These are phyloP conservation scores for Macrolepiota fuliginosa DNA, from an alignment of 768 basidiomycete genomes.

Conservation along the genomic window DNA sequence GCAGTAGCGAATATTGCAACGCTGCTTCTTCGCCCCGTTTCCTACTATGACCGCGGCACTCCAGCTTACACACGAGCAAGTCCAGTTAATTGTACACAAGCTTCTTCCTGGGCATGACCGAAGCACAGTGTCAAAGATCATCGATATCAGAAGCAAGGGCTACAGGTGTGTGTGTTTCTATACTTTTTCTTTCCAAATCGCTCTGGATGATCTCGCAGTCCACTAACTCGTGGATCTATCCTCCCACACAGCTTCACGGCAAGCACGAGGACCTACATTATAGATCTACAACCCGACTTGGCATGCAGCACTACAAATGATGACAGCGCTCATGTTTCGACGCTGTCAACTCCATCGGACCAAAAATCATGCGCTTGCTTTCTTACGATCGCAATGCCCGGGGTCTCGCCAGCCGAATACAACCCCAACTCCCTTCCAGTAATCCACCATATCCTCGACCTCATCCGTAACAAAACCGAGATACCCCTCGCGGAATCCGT, in stretches of 20 bases:
- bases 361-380: slow-evolving; percentile 24
- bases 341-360: not conserved
- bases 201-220: not conserved
- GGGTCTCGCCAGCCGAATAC: slow-evolving; percentile 17
- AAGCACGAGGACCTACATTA: slow-evolving; percentile 20
- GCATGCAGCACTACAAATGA: not conserved
- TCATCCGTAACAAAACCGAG: slow-evolving; percentile 40
- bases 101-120: slow-evolving; percentile 9
- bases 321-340: not conserved
- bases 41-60: not conserved
- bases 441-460: slow-evolving; percentile 36
- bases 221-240: not conserved
- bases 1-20: too few species aligned
- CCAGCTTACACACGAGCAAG: slow-evolving; percentile 13
- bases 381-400: slow-evolving; percentile 23
- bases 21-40: not conserved
- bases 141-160: slow-evolving; percentile 21
- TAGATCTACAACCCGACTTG: slow-evolving; percentile 18
- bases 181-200: not conserved
- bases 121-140: slow-evolving; percentile 14
- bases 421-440: slow-evolving; percentile 35
- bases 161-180: slow-evolving; percentile 18
- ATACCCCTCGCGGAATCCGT: slow-evolving; percentile 50
- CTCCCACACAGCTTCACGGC: slow-evolving; percentile 18
- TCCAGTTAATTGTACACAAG: slow-evolving; percentile 10